Evolutionary conservation across 2,329 filamentous ascomycete genomes (phyloP), one percentile per base, ranked within the genome.

Genomic region (Verticillium zaregamsianum): DNA sequence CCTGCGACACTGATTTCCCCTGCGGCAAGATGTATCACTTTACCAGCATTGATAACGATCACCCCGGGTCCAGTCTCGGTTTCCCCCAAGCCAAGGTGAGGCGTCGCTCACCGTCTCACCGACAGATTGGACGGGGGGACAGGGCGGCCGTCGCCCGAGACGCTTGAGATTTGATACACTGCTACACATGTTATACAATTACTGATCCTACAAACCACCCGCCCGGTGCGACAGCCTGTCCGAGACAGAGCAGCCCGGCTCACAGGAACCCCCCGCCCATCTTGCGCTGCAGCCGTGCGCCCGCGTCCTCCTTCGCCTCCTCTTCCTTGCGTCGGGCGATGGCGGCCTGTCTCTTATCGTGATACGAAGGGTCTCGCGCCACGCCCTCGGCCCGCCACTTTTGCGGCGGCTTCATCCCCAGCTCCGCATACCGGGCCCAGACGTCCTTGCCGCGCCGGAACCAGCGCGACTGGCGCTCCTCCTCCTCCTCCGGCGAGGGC

Each of bases 381-480:
- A 86, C 74, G 33, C 84, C 84, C 71, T 84, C 83, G 9, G 73
- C 72, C 60, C 86, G 82, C 86, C 87, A 90, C 68, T 76, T 81
- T 68, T 75, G 76, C 6, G 87, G 87, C 58, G 86, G 86, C 74
- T 87, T 88, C 68, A 81, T 76, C 61, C 87, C 87, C 61, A 87
- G 73, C 68, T 82, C 86, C 1, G 85, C 85, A 77, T 83, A 84
- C 60, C 80, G 76, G 66, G 77, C 72, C 86, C 87, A 90, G 61
- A 90, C 80, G 57, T 74, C 71, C 74, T 83, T 80, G 62, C 87
- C 87, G 59, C 87, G 79, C 20, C 80, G 80, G 69, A 84, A 82
- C 87, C 87, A 90, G 28, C 87, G 78, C 66, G 79, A 75, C 70
- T 87, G 83, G 60, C 87, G 81, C 3, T 82, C 76, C 63, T 80